Evolutionary conservation across 495 filamentous ascomycete species (phyloP).

Genomic region (Trichoderma gamsii): DNA sequence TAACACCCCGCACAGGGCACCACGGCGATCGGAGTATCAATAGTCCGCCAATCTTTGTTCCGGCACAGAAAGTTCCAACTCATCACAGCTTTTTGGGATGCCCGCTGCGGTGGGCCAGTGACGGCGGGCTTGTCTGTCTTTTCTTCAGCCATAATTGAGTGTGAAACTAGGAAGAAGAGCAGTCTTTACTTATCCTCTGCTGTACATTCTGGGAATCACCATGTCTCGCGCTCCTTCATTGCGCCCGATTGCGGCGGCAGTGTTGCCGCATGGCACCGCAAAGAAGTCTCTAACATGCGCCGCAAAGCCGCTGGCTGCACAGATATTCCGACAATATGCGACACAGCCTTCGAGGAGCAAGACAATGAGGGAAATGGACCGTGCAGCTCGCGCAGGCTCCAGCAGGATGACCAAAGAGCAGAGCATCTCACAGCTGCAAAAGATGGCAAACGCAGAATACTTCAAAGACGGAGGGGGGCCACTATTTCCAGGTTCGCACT

Average conservation of each 20-base stretch:
- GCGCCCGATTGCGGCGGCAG: background rate
- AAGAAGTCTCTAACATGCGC: background rate
- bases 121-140: background rate
- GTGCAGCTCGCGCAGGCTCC: background rate
- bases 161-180: too few species aligned
- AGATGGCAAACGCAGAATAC: slow-evolving; percentile 6
- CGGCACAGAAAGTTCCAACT: background rate
- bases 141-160: background rate
- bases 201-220: background rate
- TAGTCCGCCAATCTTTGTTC: background rate
- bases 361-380: slow-evolving; percentile 9
- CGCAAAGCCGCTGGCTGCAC: background rate
- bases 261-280: background rate
- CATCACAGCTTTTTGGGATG: background rate
- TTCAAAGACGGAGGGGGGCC: slow-evolving; percentile 10
- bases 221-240: slow-evolving; percentile 4
- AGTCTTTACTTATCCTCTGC: too few species aligned
- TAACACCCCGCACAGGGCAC: background rate
- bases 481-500: slow-evolving; percentile 11
- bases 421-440: slow-evolving; percentile 14
- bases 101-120: background rate
- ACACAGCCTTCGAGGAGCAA: slow-evolving; percentile 1
- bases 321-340: slow-evolving; percentile 11
- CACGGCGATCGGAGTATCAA: background rate
- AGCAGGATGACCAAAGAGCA: slow-evolving; percentile 11